Evolutionary conservation across 345 rosid genomes (phyloP).

Genomic region (Acer negundo): DNA sequence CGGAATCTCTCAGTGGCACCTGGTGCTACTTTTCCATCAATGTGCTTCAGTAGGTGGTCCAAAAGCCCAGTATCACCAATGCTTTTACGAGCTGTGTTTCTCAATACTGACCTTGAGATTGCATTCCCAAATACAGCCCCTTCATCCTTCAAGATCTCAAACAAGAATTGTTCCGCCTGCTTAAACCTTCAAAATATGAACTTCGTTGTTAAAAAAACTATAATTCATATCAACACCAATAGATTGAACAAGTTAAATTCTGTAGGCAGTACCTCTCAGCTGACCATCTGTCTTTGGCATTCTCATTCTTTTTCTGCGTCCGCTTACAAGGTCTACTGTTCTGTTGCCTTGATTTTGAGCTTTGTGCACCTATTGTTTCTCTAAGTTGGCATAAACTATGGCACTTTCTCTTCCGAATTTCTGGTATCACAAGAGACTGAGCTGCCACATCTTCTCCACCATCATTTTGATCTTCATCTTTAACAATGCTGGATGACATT

Average conservation of each 20-base stretch:
- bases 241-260: constrained; percentile 16
- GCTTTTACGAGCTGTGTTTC: constrained; percentile 60
- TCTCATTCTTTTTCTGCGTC: constrained; percentile 31
- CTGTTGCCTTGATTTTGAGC: constrained; percentile 16
- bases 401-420: constrained; percentile 42
- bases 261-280: constrained; percentile 52
- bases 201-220: neutral
- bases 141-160: constrained; percentile 72
- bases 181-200: constrained; percentile 54
- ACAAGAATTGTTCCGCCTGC: constrained; percentile 60
- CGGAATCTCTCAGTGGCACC: constrained; percentile 79
- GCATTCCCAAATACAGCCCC: constrained; percentile 73
- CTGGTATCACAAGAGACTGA: constrained; percentile 31
- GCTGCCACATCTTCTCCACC: constrained; percentile 29
- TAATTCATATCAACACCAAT: constrained; percentile 2
- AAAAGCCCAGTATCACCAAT: constrained; percentile 95
- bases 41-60: constrained; percentile 91
- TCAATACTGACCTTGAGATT: constrained; percentile 56
- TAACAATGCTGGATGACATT: constrained; percentile 28
- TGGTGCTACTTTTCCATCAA: constrained; percentile 86
- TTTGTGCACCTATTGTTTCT: constrained; percentile 31
- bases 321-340: constrained; percentile 14
- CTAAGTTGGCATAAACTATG: constrained; percentile 23
- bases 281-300: constrained; percentile 57
- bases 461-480: constrained; percentile 38